Evolutionary conservation across 805 yeast genomes (phyloP).

Genomic region (Saccharomyces paradoxus): DNA sequence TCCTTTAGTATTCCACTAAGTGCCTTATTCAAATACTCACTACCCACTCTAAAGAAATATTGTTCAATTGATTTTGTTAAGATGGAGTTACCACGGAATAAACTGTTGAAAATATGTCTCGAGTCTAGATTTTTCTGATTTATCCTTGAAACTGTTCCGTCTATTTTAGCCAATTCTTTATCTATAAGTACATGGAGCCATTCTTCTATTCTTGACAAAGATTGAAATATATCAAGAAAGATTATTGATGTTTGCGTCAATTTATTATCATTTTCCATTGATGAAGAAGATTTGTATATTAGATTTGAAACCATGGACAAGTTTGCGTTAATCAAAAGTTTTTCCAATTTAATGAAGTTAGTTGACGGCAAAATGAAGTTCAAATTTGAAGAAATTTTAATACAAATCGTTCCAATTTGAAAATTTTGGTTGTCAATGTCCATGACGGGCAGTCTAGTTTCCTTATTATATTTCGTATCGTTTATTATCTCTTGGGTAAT

Average conservation of each 20-base stretch:
- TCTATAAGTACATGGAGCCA: constrained; percentile 70
- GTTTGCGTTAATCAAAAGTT: constrained; percentile 47
- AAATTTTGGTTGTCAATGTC: constrained; percentile 31
- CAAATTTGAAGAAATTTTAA: constrained; percentile 44
- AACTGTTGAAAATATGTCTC: constrained; percentile 41
- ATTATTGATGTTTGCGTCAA: constrained; percentile 51
- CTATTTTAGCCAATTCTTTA: constrained; percentile 45
- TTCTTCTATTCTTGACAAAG: constrained; percentile 54
- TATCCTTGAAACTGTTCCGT: constrained; percentile 16
- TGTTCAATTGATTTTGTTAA: constrained; percentile 75
- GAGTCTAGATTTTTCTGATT: constrained; percentile 18
- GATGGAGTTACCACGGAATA: constrained; percentile 80
- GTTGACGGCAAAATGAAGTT: constrained; percentile 52
- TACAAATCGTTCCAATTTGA: constrained; percentile 50
- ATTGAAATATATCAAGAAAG: constrained; percentile 66
- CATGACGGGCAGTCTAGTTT: constrained; percentile 38
- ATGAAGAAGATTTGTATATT: neutral
- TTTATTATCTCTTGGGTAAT: constrained; percentile 22
- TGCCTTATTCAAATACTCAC: constrained; percentile 63
- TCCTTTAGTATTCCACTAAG: constrained; percentile 60
- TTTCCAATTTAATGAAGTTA: constrained; percentile 55
- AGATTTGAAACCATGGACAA: constrained; percentile 25
- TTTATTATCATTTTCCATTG: constrained; percentile 31
- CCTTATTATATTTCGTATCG: constrained; percentile 17
- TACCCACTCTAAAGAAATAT: constrained; percentile 69